Base-by-base conservation (phyloP, 2,329 filamentous ascomycete species). In the Talaromyces sp. region DNA sequence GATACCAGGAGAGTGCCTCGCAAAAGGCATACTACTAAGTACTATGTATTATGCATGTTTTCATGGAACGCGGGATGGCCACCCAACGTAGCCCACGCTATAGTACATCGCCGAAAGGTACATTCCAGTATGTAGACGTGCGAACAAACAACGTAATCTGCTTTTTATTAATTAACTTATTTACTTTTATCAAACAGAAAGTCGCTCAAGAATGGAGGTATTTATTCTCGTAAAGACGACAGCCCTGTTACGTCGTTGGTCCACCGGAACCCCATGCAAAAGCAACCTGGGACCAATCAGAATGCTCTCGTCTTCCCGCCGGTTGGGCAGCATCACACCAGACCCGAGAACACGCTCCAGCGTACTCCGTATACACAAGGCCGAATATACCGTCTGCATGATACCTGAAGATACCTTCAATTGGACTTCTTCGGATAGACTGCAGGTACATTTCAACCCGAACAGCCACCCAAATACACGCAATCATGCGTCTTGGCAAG, bases 311-410 rank as follows among this genome's bases (percentile, higher is more conserved):
- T 34, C 29, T 34, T 54, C 29, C 51, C 51, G n/a, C 53, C 17
- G 29, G 53, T 56, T 56, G 53, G 53, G 53, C 53, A 56, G 29
- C 53, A 54, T n/a, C 8, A 53, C 49, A n/a, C 49, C 10, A n/a
- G 8, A 31, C 47, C 17, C 43, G 22, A 49, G 47, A 49, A 49
- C 22, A 8, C 6, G 17, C 47, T 15, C 19, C 47, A 51, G 25
- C 2, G 15, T 29, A n/a, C 47, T n/a, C n/a, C n/a, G n/a, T n/a
- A n/a, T n/a, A n/a, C 45, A 49, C 25, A 31, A 31, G 27, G 7
- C 49, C 27, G 49, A 51, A 17, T 27, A 49, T 13, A 15, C 15
- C 47, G 17, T 53, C 49, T 29, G 27, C 27, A 53, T n/a, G 15
- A 31, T 1, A 6, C 17, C 49, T 31, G 49, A 31, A 31, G 49